Base-by-base conservation (phyloP, 805 yeast species). In the Yamadazyma philogaea region DNA sequence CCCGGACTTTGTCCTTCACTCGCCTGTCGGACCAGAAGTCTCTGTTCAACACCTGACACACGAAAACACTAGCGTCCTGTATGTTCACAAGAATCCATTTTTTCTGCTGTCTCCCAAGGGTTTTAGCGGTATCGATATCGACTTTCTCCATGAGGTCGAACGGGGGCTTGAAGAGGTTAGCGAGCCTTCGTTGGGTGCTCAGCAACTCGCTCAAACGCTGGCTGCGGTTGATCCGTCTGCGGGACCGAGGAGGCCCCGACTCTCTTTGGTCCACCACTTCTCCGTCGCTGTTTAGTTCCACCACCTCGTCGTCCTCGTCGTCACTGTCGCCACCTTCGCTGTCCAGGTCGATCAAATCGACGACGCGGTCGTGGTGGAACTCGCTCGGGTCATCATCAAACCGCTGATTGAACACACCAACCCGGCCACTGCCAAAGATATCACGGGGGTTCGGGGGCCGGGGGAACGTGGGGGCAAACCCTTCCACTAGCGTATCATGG, bases 51-150 rank as follows among this genome's bases (percentile, higher is more conserved):
- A 85, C 82, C 59, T 91, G 98, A 56, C 97, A 90, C 51, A 79
- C 79, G 57, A 93, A 93, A 56, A 87, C 93, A 1, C 85, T 70
- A 19, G 80, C 68, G 55, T 91, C 95, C 61, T 93, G 99, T 38
- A 93, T 79, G 59, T 93, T 93, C 18, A 93, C 75, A 53, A 93
- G 65, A 6, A 93, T 74, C 96, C 97, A 90, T 62, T 83, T 87
- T 40, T 78, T 69, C 45, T 70, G 73, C 24, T 61, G 63, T 44
- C 82, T 74, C 1, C 95, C 97, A 47, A 73, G 70, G 1, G 54
- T 49, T 51, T 82, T 86, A 2, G 98, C 98, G 5, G 71, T 68
- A 31, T 87, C 93, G n/a, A 93, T 60, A 41, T 77, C 78, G 14
- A 80, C 49, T 50, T 75, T 79, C 16, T 81, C 72, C 55, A 93